Conservation (phyloP, 192 early-diverging fungal genomes). For the Funneliformis geosporum region DNA sequence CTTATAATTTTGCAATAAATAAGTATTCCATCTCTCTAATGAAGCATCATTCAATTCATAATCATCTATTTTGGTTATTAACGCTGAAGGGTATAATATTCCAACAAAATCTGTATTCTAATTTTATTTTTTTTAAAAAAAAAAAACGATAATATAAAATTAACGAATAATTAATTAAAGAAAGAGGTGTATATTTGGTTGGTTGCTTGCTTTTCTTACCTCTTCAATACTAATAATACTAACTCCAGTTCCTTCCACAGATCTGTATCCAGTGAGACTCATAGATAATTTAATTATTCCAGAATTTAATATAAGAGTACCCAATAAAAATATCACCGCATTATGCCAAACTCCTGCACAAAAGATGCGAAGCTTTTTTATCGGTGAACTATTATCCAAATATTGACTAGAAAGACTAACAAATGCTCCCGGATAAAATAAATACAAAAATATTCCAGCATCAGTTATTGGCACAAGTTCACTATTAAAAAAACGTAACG, state of each 20-base stretch:
- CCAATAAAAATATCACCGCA: constrained; percentile 49
- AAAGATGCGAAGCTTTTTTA: constrained; percentile 56
- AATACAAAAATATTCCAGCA: constrained; percentile 66
- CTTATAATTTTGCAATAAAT: constrained; percentile 19
- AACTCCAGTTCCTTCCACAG: constrained; percentile 51
- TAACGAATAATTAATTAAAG: too few species aligned
- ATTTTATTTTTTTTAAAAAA: too few species aligned
- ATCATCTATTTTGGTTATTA: constrained; percentile 50
- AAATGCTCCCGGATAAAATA: constrained; percentile 79
- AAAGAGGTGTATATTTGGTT: too few species aligned
- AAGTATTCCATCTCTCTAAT: constrained; percentile 35
- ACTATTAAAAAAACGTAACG: constrained; percentile 45
- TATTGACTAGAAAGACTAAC: constrained; percentile 58
- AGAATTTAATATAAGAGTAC: constrained; percentile 43
- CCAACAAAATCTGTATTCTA: constrained; percentile 52
- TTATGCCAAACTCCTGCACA: constrained; percentile 84
- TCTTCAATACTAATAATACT: constrained; percentile 62
- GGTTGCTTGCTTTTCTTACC: background rate
- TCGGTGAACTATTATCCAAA: constrained; percentile 44
- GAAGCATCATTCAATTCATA: constrained; percentile 39
- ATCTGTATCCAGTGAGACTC: constrained; percentile 50
- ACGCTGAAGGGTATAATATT: constrained; percentile 43
- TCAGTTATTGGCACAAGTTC: constrained; percentile 59
- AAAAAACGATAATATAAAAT: too few species aligned
- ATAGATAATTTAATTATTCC: constrained; percentile 50